Base-by-base conservation (phyloP, 257 asterid genomes). In the Solanum sparsipilum region DNA sequence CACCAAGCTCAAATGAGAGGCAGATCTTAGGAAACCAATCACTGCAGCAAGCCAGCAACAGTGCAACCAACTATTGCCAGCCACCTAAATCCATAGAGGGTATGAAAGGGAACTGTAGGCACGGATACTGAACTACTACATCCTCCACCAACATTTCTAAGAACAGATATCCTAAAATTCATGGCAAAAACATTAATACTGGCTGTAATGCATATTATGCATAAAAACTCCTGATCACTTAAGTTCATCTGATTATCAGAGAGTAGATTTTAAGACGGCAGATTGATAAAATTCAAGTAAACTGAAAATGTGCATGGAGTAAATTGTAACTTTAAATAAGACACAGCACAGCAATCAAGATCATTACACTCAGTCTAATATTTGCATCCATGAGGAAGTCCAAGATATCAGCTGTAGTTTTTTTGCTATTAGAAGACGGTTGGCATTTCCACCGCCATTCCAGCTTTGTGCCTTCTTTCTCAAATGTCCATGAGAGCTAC, bases 381-480 rank as follows among this genome's bases (percentile, higher is more conserved):
- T 96, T 97, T 84, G 99, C 90, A 91, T 95, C 99, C 99, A 97
- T 93, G 85, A 96, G 98, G 91, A 96, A 96, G 89, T 95, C 95
- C 95, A 97, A 90, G 88, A 96, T 88, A 79, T 93, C 96, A 56
- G 92, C 97, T 12, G 98, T 95, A 38, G 91, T 93, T 86, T 91
- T 91, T 91, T 93, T 92, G 90, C 93, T 92, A 89, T 92, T 39
- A 6, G 89, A 72, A 27, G 98, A 92, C 83, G 94, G 95, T 75
- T 94, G 96, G 89, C 98, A 94, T 83, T 96, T 97, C 99, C 99
- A 96, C 85, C 98, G 95, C 99, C 99, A 96, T 89, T 97, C 99
- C 87, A 97, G 92, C 90, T 94, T 95, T n/a, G 92, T 94, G 48
- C 98, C 98, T 93, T 93, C 98, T 92, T 93, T 97, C 94, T 94